These are phyloP conservation scores for Volvox reticuliferus DNA, from an alignment of 139 green algal species.

Conservation along the genomic window DNA sequence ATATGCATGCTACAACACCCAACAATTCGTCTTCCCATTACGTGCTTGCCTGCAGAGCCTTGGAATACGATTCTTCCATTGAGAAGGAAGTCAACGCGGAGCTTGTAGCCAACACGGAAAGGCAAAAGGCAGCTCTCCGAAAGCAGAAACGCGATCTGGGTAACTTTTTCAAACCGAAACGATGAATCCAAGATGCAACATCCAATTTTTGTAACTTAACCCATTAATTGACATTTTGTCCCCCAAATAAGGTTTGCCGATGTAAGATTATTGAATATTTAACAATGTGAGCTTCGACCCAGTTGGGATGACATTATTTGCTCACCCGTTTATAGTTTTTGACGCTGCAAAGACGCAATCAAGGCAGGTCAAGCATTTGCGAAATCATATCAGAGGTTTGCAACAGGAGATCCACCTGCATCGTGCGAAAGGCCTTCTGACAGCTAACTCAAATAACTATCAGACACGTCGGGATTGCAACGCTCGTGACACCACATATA, in stretches of 20 bases:
- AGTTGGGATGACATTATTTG: not conserved
- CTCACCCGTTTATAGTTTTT: not conserved
- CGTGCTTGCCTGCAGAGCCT: constrained; percentile 28
- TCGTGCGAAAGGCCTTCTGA: not conserved
- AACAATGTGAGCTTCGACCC: too few relatives aligned
- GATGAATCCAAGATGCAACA: not conserved
- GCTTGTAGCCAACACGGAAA: constrained; percentile 55
- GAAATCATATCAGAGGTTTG: not conserved
- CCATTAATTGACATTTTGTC: too few relatives aligned
- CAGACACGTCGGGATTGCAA: not conserved
- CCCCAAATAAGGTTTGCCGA: too few relatives aligned
- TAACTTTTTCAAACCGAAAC: constrained; percentile 69
- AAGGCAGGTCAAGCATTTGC: not conserved
- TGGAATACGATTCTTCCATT: constrained; percentile 46
- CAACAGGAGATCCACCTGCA: not conserved
- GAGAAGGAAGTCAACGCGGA: constrained; percentile 61
- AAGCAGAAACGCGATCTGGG: constrained; percentile 69
- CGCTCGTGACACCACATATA: not conserved
- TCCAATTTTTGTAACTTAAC: too few relatives aligned
- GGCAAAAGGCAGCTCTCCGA: constrained; percentile 56
- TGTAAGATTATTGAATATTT: not conserved
- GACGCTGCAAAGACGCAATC: not conserved
- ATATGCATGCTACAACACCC: too few relatives aligned
- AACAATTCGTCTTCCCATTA: too few relatives aligned
- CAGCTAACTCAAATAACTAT: not conserved